Evolutionary conservation across 257 asterid genomes (phyloP).

Genomic region (Solanum megistacrolobum): DNA sequence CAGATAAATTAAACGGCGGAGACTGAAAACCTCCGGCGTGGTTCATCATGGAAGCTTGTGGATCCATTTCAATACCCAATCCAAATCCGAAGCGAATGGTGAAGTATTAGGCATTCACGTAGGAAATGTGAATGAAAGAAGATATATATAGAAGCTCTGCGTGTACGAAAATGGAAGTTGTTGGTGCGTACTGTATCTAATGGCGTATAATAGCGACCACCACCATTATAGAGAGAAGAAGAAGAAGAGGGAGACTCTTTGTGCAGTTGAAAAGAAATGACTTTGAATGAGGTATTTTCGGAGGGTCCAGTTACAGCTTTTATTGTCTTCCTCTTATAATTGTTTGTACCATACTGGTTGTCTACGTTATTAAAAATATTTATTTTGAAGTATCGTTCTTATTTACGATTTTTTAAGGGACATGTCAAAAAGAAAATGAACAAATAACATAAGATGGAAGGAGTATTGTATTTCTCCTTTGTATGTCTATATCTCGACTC

Average conservation of each 20-base stretch:
- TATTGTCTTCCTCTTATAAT: conserved; percentile 10
- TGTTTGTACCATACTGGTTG: background rate
- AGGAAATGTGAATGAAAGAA: background rate
- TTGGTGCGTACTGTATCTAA: conserved; percentile 32
- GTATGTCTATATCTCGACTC: background rate
- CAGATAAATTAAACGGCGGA: conserved; percentile 13
- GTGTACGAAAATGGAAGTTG: conserved; percentile 23
- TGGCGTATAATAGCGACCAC: conserved; percentile 34
- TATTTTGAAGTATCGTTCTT: background rate
- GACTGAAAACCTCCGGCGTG: conserved; percentile 10
- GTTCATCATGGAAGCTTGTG: conserved; percentile 36
- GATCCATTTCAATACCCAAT: conserved; percentile 30
- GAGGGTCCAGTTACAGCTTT: conserved; percentile 31
- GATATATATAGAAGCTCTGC: conserved; percentile 3
- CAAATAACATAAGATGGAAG: background rate
- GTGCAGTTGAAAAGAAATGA: conserved; percentile 41
- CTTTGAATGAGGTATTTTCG: conserved; percentile 47
- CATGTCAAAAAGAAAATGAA: too few species aligned
- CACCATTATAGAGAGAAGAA: conserved; percentile 13
- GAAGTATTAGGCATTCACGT: background rate
- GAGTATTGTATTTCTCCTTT: background rate
- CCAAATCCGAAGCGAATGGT: conserved; percentile 12
- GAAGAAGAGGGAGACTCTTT: conserved; percentile 12
- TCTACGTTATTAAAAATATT: background rate
- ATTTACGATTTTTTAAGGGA: too few species aligned